A percentile compares a stretch with the other conserved stretches of the same genome.
Evolutionary conservation across 768 basidiomycete genomes (phyloP).

Genomic region (Filobasidium floriforme): DNA sequence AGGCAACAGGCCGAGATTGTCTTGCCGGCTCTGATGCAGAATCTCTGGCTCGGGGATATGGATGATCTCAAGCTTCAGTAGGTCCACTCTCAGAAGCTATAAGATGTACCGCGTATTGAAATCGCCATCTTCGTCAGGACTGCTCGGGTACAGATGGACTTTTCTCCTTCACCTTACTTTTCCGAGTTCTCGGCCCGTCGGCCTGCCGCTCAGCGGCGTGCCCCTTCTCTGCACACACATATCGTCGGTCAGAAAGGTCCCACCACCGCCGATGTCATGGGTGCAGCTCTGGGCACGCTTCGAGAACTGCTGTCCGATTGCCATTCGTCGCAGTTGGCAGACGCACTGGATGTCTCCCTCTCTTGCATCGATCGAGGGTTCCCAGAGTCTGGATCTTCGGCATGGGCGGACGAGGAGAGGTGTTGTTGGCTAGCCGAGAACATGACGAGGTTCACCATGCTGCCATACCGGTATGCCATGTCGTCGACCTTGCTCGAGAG

Average conservation of each 20-base stretch:
- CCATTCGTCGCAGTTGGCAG: constrained; percentile 65
- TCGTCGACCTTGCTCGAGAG: constrained; percentile 72
- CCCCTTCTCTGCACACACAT: constrained; percentile 81
- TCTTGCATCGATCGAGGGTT: constrained; percentile 27
- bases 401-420: constrained; percentile 63
- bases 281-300: constrained; percentile 63
- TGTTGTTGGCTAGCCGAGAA: constrained; percentile 75
- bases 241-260: constrained; percentile 83
- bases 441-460: constrained; percentile 77
- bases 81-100: constrained; percentile 32
- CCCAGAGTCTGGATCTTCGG: constrained; percentile 8
- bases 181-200: constrained; percentile 69
- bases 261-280: constrained; percentile 62
- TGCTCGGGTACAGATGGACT: constrained; percentile 58
- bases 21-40: constrained; percentile 62
- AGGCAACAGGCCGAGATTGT: constrained; percentile 62
- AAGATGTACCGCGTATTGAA: not conserved
- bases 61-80: constrained; percentile 63
- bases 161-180: constrained; percentile 64
- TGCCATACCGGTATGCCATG: constrained; percentile 85
- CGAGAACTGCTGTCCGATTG: constrained; percentile 67
- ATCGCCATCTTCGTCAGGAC: constrained; percentile 34
- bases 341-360: constrained; percentile 52
- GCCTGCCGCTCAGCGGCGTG: constrained; percentile 70
- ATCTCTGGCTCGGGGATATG: constrained; percentile 59